Base-by-base conservation (phyloP, 305 asterid species). In the Fraxinus ornus region DNA sequence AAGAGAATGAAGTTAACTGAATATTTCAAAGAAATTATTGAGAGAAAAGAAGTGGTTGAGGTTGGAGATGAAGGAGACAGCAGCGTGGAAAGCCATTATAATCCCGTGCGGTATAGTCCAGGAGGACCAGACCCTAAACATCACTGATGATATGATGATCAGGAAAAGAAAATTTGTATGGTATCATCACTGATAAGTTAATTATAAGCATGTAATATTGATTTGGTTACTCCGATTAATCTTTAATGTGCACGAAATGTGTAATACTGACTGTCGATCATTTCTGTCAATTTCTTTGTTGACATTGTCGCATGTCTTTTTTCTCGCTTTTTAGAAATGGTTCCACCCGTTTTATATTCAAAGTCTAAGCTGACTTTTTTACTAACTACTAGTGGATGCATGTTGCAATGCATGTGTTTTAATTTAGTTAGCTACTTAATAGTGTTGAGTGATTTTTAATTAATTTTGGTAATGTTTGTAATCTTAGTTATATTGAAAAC, bases 111-210 rank as follows among this genome's bases (percentile, higher is more conserved):
- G 35, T 5, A 28, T 15, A 57, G 70, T 76, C 87, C 87, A 0
- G 84, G 85, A 55, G 89, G 89, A 49, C 89, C 89, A 36, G 89
- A 86, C 9, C 89, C 89, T 30, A 35, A 75, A 37, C 89, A 86
- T 81, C 86, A 79, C 64, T 82, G 71, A 22, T 62, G 71, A 21
- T 44, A 44, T 44, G 55, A 44, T 44, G 55, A 44, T 44, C 55
- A 44, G 55, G 55, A 44, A 12, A 12, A 44, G n/a, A 44, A 44
- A 44, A 44, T 44, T 12, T 44, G n/a, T 44, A 44, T 15, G 55
- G n/a, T 44, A 44, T 44, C n/a, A 44, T 44, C n/a, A 12, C 10
- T 44, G 55, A 44, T 44, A 44, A 44, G 52, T 44, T 44, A 13
- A 44, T 44, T 44, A 44, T 44, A 44, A 44, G n/a, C 55, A 44